Evolutionary conservation across 2,329 filamentous ascomycete genomes (phyloP), one percentile per base, ranked within the genome.

Genomic region (Xylariaceae sp.): DNA sequence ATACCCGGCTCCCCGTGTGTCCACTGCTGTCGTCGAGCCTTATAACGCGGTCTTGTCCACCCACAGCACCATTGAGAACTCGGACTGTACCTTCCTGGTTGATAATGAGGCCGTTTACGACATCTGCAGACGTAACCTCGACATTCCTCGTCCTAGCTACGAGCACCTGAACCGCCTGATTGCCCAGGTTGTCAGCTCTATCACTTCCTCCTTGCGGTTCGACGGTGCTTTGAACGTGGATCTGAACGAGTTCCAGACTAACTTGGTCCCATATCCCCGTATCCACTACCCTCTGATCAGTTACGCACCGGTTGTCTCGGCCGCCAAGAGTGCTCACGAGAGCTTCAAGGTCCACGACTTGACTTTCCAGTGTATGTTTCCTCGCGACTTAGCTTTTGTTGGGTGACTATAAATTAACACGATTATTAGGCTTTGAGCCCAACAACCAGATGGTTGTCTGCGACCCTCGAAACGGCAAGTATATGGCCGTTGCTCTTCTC

Each of bases 281-380:
- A 89, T 90, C 64, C 87, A 89, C 79, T 90, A 89, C 75, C 87
- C 87, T 50, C 76, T 89, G 45, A 88, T 89, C 77, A 87, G 84
- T 77, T 89, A 89, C 70, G 86, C 87, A 10, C 87, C 87, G 29
- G 87, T 90, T 65, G 81, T 89, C 62, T 89, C 86, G 20, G 85
- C 86, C 56, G 81, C 83, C 79, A 90, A 90, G 83, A 91, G 89
- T 75, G 84, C 87, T 46, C 90, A 95, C 71, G 90, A 95, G 80
- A 91, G 89, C 80, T 93, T 93, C 85, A 91, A 91, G 81, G 88
- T 92, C 52, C 83, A 86, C 60, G 91, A 95, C 64, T 77, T 89
- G 62, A 89, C 87, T 70, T 86, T 89, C 77, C 86, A 89, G 74
- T 89, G 87, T 89, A 79, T 71, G 83, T 78, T 3, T 1, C 20